These are phyloP conservation scores for Phytophthora nicotianae DNA, from an alignment of 352 stramenopile genomes.

Conservation along the genomic window DNA sequence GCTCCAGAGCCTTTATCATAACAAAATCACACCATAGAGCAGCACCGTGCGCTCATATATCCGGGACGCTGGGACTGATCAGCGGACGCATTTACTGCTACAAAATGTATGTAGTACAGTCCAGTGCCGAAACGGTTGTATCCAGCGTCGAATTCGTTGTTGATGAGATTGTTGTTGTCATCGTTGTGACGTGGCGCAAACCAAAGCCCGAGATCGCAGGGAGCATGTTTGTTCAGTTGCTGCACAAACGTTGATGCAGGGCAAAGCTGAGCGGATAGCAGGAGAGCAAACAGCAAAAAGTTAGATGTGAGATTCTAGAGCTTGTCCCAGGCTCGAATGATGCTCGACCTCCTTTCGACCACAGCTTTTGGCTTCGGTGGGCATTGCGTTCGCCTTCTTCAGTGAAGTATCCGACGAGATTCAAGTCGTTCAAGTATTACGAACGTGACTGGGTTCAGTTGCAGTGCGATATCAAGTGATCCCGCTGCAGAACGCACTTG, in stretches of 20 bases:
- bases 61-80: slow-evolving; percentile 3
- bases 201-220: slow-evolving; percentile 6
- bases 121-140: neutral
- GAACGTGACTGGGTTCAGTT: slow-evolving; percentile 3
- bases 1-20: too few species aligned
- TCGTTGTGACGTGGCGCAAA: slow-evolving; percentile 10
- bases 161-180: neutral
- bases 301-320: slow-evolving; percentile 9
- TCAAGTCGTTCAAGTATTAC: neutral
- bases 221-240: slow-evolving; percentile 9
- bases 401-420: neutral
- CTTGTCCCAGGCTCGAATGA: slow-evolving; percentile 6
- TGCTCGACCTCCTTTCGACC: too few species aligned
- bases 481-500: slow-evolving; percentile 2
- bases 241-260: neutral
- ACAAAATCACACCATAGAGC: slow-evolving; percentile 15
- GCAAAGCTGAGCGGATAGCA: slow-evolving; percentile 4
- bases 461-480: slow-evolving; percentile 22
- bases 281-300: neutral
- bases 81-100: neutral
- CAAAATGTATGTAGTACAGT: slow-evolving; percentile 1
- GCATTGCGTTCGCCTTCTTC: neutral
- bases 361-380: slow-evolving; percentile 10
- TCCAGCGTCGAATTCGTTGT: neutral
- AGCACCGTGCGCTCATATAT: slow-evolving; percentile 4